A percentile compares a stretch with the other conserved stretches of the same genome.
Conservation (phyloP, 2,329 filamentous ascomycete species). For the Hypomyces perniciosus region DNA sequence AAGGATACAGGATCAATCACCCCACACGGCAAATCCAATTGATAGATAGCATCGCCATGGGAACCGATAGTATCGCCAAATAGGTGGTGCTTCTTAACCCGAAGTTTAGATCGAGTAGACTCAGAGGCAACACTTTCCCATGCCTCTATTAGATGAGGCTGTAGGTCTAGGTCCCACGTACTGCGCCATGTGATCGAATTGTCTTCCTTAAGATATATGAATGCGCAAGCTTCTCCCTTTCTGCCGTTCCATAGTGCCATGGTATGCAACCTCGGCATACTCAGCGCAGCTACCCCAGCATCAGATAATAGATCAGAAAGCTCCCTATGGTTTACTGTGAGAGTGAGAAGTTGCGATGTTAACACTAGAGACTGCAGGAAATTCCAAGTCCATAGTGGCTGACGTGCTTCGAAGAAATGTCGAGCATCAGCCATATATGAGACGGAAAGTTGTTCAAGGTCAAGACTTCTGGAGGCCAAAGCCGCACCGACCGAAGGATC, state of each 20-base stretch:
- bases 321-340: not conserved
- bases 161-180: conserved; percentile 3
- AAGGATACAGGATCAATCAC: conserved; percentile 11
- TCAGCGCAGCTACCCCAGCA: not conserved
- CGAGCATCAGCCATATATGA: conserved; percentile 10
- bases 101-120: not conserved
- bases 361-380: not conserved
- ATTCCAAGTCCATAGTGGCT: conserved; percentile 2
- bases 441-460: conserved; percentile 10
- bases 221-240: not conserved
- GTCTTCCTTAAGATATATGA: not conserved
- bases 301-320: not conserved
- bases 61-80: conserved; percentile 4
- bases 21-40: conserved; percentile 10
- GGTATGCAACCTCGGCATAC: not conserved
- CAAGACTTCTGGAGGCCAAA: conserved; percentile 7
- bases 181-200: conserved; percentile 2
- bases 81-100: conserved; percentile 8
- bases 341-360: conserved; percentile 4
- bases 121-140: conserved; percentile 8
- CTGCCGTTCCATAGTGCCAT: conserved; percentile 2
- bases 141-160: not conserved
- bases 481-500: conserved; percentile 1
- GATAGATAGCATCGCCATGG: conserved; percentile 11
- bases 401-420: conserved; percentile 8